These are phyloP conservation scores for Eucalyptus paniculata DNA, from an alignment of 345 rosid genomes.

Conservation along the genomic window DNA sequence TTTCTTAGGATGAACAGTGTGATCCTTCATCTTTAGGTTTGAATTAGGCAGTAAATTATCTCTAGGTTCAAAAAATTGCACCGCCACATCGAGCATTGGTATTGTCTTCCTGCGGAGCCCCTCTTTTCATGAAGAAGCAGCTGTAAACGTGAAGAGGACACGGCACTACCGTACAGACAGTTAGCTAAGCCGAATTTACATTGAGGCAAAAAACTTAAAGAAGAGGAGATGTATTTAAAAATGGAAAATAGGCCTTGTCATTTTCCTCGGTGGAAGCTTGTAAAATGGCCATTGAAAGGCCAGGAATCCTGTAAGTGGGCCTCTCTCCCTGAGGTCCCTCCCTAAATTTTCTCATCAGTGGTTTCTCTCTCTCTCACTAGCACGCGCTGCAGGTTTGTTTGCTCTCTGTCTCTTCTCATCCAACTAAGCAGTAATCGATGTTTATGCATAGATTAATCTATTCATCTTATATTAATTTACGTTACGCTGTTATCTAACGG, in stretches of 20 bases:
- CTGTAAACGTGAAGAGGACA: not conserved
- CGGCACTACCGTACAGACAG: not conserved
- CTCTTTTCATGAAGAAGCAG: not conserved
- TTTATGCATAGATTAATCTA: not conserved
- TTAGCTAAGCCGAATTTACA: not conserved
- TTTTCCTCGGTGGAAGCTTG: conserved; percentile 5
- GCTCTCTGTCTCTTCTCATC: not conserved
- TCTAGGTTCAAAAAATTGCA: not conserved
- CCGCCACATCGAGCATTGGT: not conserved
- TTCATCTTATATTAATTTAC: not conserved
- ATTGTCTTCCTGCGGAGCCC: not conserved
- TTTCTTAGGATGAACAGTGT: not conserved
- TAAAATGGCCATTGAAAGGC: not conserved
- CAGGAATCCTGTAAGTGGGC: not conserved
- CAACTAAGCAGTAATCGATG: not conserved
- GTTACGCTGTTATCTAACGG: not conserved
- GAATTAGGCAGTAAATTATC: not conserved
- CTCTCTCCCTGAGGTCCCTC: not conserved
- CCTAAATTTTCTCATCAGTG: not conserved
- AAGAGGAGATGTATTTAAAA: not conserved
- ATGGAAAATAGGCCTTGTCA: conserved; percentile 8
- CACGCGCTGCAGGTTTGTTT: conserved; percentile 10
- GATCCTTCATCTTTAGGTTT: not conserved
- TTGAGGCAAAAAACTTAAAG: not conserved
- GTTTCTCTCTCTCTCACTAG: not conserved